Base-by-base conservation (phyloP, 805 yeast genomes). In the Clavispora fructus region DNA sequence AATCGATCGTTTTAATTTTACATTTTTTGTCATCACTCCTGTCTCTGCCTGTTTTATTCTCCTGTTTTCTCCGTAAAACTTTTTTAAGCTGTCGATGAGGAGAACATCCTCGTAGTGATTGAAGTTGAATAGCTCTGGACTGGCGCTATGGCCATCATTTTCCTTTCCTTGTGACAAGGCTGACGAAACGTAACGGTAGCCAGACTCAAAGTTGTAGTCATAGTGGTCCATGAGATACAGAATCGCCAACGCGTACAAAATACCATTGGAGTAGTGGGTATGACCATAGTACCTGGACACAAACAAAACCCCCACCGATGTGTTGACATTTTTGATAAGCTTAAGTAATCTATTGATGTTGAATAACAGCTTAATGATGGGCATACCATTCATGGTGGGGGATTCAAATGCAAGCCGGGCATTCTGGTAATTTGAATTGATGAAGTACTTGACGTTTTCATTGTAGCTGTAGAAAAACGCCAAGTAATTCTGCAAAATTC, bases 161-260 rank as follows among this genome's bases (percentile, higher is more conserved):
- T 28, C 32, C 4, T 35, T 30, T 10, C 29, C 35, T 1, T 37
- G 44, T 16, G 42, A 46, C 13, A 48, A 40, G 32, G 68, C 54
- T 37, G 48, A 41, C 25, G 52, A 52, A 31, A 71, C 45, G 33
- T 59, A 49, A 42, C 57, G 53, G 45, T 61, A 59, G 41, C 71
- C 57, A 9, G 66, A 59, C 26, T 54, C 58, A 29, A 68, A 56
- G 48, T 71, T 65, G 47, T 61, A 67, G 46, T 60, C 60, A 51
- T 71, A 71, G 43, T 52, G 55, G 53, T 71, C 76, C 75, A 71
- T 71, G 49, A 69, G 58, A 45, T 65, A 67, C 39, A 71, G 64
- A 19, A 67, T 60, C 6, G 64, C 51, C 42, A 71, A 54, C 11
- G 68, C 65, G 23, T 46, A 47, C 23, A 53, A 26, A 10, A 51